Evolutionary conservation across 441 rosid species (phyloP), one percentile per base, ranked within the genome.

Genomic region (Syzygium malaccense): DNA sequence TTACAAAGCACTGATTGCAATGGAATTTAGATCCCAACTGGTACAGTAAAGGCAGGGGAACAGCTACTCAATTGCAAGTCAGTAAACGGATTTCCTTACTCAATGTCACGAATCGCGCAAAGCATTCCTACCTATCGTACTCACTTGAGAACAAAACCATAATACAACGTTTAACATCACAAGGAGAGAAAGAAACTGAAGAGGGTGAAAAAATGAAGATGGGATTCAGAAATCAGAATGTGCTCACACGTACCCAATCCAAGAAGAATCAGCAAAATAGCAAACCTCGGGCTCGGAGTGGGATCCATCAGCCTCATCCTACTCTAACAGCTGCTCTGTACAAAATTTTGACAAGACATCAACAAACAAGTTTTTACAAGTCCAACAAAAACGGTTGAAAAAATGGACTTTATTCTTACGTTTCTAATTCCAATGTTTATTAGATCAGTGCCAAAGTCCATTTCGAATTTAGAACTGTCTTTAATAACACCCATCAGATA

Each of bases 281-380:
- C 64, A 53, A 93, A 89, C 92, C 90, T 93, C 28, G 49, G 57
- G 80, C 28, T 71, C 85, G 91, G 93, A 87, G 90, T 41, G 79
- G 90, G 89, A 92, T 91, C 93, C 97, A 95, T 95, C 58, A 55
- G 87, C 91, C 85, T 88, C 79, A 32, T 57, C 87, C 94, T 87
- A 87, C 90, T 88, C 90, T 87, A 88, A 87, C 87, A 89, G 86
- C 91, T 93, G 91, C 80, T 71, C 11, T 26, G 48, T 19, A 0
- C 48, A 33, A 0, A 71, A 68, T 33, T 68, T 33, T 33, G 7
- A 33, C 79, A 19, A 68, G 79, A 68, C 0, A 10, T 71, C 48
- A 71, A 33, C 28, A 71, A 10, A 0, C 49, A 71, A 37, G 49
- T 71, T 37, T 33, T 71, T 71, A 41, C 28, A 20, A 33, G 28